A percentile compares a stretch with the other conserved stretches of the same genome.
These are phyloP conservation scores for Lentinula aciculospora DNA, from an alignment of 768 basidiomycete genomes.

Conservation along the genomic window DNA sequence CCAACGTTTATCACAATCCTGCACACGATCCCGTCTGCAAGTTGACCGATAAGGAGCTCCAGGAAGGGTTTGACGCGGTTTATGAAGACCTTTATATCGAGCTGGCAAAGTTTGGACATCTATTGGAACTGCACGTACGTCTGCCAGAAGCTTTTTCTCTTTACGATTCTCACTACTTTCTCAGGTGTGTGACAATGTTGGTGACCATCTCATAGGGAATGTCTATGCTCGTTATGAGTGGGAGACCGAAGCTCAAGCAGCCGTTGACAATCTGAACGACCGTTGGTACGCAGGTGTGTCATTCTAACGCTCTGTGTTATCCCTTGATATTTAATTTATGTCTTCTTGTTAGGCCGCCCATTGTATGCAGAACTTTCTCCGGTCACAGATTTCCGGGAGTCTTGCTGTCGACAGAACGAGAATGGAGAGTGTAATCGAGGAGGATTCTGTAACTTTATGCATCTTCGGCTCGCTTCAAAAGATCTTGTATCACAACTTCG, in stretches of 20 bases:
- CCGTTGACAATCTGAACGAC: constrained; percentile 90
- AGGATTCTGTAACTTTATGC: constrained; percentile 99
- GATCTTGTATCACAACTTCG: constrained; percentile 75
- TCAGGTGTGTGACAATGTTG: constrained; percentile 63
- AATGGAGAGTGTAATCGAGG: constrained; percentile 98
- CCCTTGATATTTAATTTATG: constrained; percentile 9
- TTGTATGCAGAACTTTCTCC: constrained; percentile 97
- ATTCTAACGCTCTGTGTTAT: neutral
- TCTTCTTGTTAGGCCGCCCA: constrained; percentile 61
- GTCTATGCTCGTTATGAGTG: constrained; percentile 98
- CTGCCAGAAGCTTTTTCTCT: neutral
- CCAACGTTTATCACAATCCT: constrained; percentile 98
- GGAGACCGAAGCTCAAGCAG: constrained; percentile 95
- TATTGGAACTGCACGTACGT: constrained; percentile 86
- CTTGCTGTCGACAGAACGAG: constrained; percentile 98
- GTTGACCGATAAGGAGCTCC: constrained; percentile 79
- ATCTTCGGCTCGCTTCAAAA: constrained; percentile 82
- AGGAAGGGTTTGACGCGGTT: constrained; percentile 91
- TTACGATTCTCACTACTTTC: neutral
- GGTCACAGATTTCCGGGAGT: constrained; percentile 98
- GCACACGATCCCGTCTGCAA: constrained; percentile 90
- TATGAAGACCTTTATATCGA: constrained; percentile 96
- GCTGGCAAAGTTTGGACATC: constrained; percentile 89
- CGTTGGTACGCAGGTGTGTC: constrained; percentile 94
- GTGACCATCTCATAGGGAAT: constrained; percentile 97